Base-by-base conservation (phyloP, 148 eudicot genomes). In the Rheum nobile region DNA sequence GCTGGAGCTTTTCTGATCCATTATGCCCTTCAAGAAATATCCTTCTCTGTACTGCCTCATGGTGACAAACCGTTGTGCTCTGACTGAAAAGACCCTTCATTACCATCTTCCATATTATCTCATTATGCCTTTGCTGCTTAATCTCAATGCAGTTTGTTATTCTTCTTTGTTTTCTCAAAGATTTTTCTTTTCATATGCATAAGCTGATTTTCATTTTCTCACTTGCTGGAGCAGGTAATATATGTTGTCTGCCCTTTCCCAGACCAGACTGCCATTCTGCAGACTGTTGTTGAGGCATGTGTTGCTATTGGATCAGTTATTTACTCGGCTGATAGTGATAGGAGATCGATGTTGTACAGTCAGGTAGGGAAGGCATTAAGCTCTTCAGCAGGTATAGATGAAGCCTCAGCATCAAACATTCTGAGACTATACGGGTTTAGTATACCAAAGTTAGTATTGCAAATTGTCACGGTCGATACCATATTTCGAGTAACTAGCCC, bases 221-320 rank as follows among this genome's bases (percentile, higher is more conserved):
- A 11, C 70, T 31, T 31, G 17, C 22, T 34, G 80, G 78, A 71
- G 76, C 88, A 95, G 99, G 97, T 95, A 54, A 84, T 95, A 74
- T 95, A 95, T 84, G 88, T 95, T 72, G 97, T 95, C 28, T 95
- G 99, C 77, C 99, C 99, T 67, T 95, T 95, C 78, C 96, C 99
- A n/a, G 99, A 95, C 76, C 94, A 92, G 67, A 75, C 75, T 78
- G 91, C 99, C 67, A 87, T 90, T 82, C 88, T 95, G 67, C 90
- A 84, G 78, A 95, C 99, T 26, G 80, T 95, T 57, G 80, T 92
- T 57, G 97, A 95, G 76, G 84, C 99, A 59, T 88, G 92, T 39
- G 80, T 86, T 81, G 88, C 97, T 71, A 34, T 95, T 77, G 88
- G 97, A 71, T 91, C 99, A 65, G 74, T 80, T 28, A 69, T 88